Evolutionary conservation across 805 yeast species (phyloP).

Genomic region (Sugiyamaella floridensis): DNA sequence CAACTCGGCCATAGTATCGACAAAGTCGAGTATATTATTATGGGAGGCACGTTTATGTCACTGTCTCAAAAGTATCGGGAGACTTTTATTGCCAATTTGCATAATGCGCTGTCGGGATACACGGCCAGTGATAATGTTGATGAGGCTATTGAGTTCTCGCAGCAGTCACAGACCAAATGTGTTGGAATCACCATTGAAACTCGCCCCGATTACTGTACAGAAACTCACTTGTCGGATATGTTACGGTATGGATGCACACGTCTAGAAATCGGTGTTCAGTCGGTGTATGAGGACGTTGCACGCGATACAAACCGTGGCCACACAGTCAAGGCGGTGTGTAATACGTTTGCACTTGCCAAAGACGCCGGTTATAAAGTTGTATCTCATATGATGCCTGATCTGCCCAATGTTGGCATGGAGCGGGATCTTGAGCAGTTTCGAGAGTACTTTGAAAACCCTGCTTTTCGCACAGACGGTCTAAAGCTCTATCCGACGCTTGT

Average conservation of each 20-base stretch:
- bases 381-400: slow-evolving; percentile 99
- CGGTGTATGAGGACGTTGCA: slow-evolving; percentile 96
- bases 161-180: slow-evolving; percentile 92
- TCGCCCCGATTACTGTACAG: slow-evolving; percentile 96
- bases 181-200: slow-evolving; percentile 98
- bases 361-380: slow-evolving; percentile 98
- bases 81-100: slow-evolving; percentile 77
- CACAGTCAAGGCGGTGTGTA: slow-evolving; percentile 92
- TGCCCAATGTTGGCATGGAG: slow-evolving; percentile 98
- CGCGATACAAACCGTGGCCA: slow-evolving; percentile 98
- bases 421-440: slow-evolving; percentile 92
- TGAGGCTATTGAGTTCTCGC: slow-evolving; percentile 86
- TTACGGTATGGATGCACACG: slow-evolving; percentile 93
- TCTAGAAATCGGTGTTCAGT: slow-evolving; percentile 93
- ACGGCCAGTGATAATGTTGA: slow-evolving; percentile 71
- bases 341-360: slow-evolving; percentile 91
- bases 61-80: slow-evolving; percentile 86
- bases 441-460: slow-evolving; percentile 96
- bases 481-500: slow-evolving; percentile 94
- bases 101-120: slow-evolving; percentile 91
- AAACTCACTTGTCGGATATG: slow-evolving; percentile 93
- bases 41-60: slow-evolving; percentile 99
- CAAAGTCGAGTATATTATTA: slow-evolving; percentile 93
- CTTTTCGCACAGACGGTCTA: slow-evolving; percentile 92
- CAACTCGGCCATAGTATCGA: slow-evolving; percentile 95